Percentiles rank a stretch among this genome's conserved stretches.
Conservation (phyloP, 768 basidiomycete genomes). For the Suillus americanus region DNA sequence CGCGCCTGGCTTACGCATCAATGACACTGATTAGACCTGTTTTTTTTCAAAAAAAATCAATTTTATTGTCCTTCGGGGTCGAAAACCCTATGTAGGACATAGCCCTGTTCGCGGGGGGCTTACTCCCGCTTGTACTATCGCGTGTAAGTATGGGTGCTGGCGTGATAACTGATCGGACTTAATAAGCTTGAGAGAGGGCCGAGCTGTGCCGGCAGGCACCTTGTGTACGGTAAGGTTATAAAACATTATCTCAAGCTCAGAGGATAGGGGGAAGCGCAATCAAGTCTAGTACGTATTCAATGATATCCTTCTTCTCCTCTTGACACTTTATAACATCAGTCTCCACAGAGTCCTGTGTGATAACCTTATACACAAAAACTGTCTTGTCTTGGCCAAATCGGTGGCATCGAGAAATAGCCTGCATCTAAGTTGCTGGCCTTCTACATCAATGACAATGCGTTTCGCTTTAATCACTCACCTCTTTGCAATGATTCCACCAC, state of each 20-base stretch:
- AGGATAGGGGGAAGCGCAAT: background rate
- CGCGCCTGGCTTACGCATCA: too few relatives aligned
- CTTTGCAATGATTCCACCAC: background rate
- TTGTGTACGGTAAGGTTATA: background rate
- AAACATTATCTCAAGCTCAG: background rate
- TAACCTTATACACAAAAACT: background rate
- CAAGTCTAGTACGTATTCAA: background rate
- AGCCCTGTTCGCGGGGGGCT: too few relatives aligned
- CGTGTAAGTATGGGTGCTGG: too few relatives aligned
- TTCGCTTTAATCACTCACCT: background rate
- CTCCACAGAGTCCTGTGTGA: background rate
- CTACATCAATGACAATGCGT: background rate
- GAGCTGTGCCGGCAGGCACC: too few relatives aligned
- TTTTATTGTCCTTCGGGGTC: too few relatives aligned
- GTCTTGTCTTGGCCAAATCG: conserved; percentile 2
- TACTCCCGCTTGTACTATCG: too few relatives aligned
- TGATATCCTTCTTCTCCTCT: background rate
- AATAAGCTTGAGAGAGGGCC: too few relatives aligned
- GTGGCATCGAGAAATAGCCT: background rate
- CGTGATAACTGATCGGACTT: too few relatives aligned
- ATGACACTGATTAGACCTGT: too few relatives aligned
- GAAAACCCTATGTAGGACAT: too few relatives aligned
- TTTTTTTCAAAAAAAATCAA: too few relatives aligned
- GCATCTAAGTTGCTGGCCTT: background rate
- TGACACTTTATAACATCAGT: background rate